Percentiles rank a stretch among this genome's conserved stretches.
Conservation (phyloP, 2,329 filamentous ascomycete species). For the Epichloe amarillans region DNA sequence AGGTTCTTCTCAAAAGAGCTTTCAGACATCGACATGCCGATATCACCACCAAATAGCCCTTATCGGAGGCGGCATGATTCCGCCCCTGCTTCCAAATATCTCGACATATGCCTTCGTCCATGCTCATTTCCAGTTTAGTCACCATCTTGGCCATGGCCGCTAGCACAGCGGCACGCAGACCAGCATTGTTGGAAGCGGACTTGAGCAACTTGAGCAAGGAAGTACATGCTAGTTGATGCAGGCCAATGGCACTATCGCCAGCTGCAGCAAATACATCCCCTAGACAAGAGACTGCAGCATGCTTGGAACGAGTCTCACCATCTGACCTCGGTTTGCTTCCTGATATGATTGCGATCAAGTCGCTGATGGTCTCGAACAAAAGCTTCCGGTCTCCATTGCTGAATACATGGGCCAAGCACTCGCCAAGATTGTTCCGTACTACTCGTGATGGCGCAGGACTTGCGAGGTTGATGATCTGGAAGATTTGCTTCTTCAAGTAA, state of each 20-base stretch:
- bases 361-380: constrained; percentile 88
- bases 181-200: constrained; percentile 63
- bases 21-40: constrained; percentile 70
- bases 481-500: constrained; percentile 84
- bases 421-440: constrained; percentile 77
- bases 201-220: constrained; percentile 71
- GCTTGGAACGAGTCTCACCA: constrained; percentile 63
- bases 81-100: constrained; percentile 90
- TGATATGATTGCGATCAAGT: constrained; percentile 61
- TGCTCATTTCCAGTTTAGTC: constrained; percentile 58
- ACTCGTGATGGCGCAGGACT: constrained; percentile 77
- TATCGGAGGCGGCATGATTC: constrained; percentile 64
- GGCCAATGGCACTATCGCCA: constrained; percentile 79
- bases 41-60: constrained; percentile 66
- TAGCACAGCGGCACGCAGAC: constrained; percentile 67
- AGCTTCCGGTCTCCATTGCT: constrained; percentile 77
- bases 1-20: constrained; percentile 55
- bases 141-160: constrained; percentile 62
- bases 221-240: constrained; percentile 62
- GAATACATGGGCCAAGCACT: constrained; percentile 73
- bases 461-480: constrained; percentile 80
- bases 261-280: constrained; percentile 85
- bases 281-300: constrained; percentile 76
- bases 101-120: constrained; percentile 75
- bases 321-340: constrained; percentile 63